Conservation (phyloP, 176 grass and related monocot species). For the Raddia guianensis region DNA sequence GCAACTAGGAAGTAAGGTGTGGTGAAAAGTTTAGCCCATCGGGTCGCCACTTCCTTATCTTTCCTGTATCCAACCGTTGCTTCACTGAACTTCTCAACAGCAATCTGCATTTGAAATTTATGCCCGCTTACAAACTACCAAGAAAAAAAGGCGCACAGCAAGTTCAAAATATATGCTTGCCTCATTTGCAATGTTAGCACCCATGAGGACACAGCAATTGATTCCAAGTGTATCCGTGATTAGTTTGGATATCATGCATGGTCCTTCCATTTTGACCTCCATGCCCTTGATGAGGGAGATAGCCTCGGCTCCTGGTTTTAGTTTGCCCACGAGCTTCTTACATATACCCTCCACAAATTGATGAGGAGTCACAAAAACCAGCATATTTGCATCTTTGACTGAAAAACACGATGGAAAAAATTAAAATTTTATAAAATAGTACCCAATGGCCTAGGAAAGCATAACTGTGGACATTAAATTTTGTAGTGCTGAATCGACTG, state of each 20-base stretch:
- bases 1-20: constrained; percentile 89
- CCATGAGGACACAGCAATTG: constrained; percentile 98
- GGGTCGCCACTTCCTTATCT: constrained; percentile 73
- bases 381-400: constrained; percentile 92
- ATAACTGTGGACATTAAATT: background rate
- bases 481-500: background rate
- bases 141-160: constrained; percentile 9
- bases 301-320: constrained; percentile 66
- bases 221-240: constrained; percentile 79
- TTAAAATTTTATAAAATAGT: background rate
- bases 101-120: constrained; percentile 65
- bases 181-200: constrained; percentile 98
- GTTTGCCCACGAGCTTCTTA: constrained; percentile 85
- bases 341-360: constrained; percentile 88
- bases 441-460: background rate
- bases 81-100: constrained; percentile 93
- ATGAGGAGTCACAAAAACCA: constrained; percentile 95
- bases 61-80: constrained; percentile 89
- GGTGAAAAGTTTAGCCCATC: constrained; percentile 76
- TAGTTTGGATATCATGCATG: constrained; percentile 96
- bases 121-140: background rate
- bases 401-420: constrained; percentile 12
- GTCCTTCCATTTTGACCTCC: constrained; percentile 94
- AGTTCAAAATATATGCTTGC: constrained; percentile 39
- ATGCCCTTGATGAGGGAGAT: constrained; percentile 97